Evolutionary conservation across 1,284 basidiomycete genomes (phyloP), one percentile per base, ranked within the genome.

Genomic region (Boletellus dicymbophilus): DNA sequence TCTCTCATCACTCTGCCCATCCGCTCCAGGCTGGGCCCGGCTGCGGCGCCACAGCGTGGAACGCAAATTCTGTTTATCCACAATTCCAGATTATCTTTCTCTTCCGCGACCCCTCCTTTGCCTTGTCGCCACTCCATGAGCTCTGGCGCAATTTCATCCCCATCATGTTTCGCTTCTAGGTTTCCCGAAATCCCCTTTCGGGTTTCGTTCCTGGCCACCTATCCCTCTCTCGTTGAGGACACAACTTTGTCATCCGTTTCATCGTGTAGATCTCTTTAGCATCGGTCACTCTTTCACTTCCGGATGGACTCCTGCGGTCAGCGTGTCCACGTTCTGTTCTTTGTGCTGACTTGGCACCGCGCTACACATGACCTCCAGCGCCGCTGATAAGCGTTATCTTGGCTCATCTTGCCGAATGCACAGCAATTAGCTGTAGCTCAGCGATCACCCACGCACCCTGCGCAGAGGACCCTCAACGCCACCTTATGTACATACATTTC

Each of bases 351-450:
- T 39, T 26, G 20, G 22, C 46, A 26, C 12, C 21, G 40, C 46
- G 40, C 46, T 51, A 28, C 46, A 28, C 18, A 23, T 16, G 12
- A 46, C 34, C 31, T 46, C 57, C 44, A 45, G 11, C 48, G 37
- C 46, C 56, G 41, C 44, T 6, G 45, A 44, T 49, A 51, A 52
- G 34, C 48, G 52, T 46, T 62, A 61, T 59, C 58, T 42, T 37
- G 16, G 6, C 26, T 43, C 42, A 45, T 54, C 49, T 26, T 33
- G 30, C 30, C 40, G 36, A 37, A 31, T 30, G 9, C 31, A 7
- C 31, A 3, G 16, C 31, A n/a, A 33, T 8, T 3, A n/a, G n/a
- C n/a, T n/a, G n/a, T n/a, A 33, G 31, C 31, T 33, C 9, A n/a
- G 16, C 16, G 16, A 37, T 42, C 18, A 30, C 53, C 23, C 28